Conservation (phyloP, 1,139 yeast species). For the Geotrichum carabidarum region DNA sequence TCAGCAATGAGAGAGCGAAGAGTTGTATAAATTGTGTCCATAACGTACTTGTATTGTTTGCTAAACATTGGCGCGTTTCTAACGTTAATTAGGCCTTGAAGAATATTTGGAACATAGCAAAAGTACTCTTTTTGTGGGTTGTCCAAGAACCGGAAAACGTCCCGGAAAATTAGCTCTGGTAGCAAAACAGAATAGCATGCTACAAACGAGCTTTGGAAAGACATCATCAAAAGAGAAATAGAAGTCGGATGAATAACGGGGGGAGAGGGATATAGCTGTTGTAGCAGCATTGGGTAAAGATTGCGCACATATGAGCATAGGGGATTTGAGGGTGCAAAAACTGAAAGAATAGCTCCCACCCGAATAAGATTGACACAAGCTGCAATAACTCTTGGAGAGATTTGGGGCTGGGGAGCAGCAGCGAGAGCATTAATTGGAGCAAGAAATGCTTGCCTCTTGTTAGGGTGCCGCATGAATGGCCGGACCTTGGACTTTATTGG, state of each 20-base stretch:
- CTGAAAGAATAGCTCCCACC: constrained; percentile 12
- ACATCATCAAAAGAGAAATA: not conserved
- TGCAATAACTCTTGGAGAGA: constrained; percentile 6
- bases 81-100: constrained; percentile 19
- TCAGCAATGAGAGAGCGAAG: constrained; percentile 18
- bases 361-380: constrained; percentile 8
- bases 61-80: constrained; percentile 16
- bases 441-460: constrained; percentile 14
- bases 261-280: constrained; percentile 16
- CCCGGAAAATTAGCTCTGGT: constrained; percentile 12
- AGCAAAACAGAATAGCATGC: constrained; percentile 18
- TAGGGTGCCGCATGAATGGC: constrained; percentile 7
- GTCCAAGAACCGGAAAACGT: constrained; percentile 15
- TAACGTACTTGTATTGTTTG: constrained; percentile 9
- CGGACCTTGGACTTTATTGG: constrained; percentile 18
- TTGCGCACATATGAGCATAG: constrained; percentile 17
- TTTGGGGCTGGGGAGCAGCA: not conserved
- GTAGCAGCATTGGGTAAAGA: constrained; percentile 16
- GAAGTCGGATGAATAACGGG: constrained; percentile 8
- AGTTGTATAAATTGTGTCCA: constrained; percentile 4
- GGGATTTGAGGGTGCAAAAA: constrained; percentile 4
- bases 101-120: constrained; percentile 16
- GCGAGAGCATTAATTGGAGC: constrained; percentile 15
- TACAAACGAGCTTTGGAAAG: constrained; percentile 19
- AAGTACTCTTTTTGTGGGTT: not conserved